A percentile compares a stretch with the other conserved stretches of the same genome.
These are phyloP conservation scores for Stipa capillata DNA, from an alignment of 176 grass and related monocot species.

Conservation along the genomic window DNA sequence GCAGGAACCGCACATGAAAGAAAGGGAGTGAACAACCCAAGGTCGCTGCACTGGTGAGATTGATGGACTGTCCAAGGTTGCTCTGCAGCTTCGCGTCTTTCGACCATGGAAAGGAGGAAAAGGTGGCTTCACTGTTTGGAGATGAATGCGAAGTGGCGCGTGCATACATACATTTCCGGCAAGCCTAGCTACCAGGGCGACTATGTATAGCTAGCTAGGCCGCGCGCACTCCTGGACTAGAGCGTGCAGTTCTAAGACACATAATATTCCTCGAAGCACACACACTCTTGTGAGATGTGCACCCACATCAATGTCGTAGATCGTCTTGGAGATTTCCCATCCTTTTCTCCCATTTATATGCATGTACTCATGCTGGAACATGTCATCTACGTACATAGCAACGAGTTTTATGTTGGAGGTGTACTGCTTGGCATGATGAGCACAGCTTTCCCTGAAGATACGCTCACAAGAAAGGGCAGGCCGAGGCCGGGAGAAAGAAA, in stretches of 20 bases:
- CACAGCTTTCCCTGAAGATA: neutral
- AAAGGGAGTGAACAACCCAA: conserved; percentile 17
- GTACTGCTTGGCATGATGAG: neutral
- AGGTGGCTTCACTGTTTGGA: conserved; percentile 11
- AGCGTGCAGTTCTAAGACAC: conserved; percentile 36
- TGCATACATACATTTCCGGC: conserved; percentile 1
- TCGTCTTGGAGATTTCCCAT: conserved; percentile 13
- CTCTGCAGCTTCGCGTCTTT: too few species aligned
- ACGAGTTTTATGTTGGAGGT: neutral
- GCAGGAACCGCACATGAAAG: conserved; percentile 11
- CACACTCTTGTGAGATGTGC: conserved; percentile 3
- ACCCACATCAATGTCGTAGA: conserved; percentile 24
- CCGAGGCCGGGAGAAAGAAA: neutral
- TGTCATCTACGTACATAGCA: too few species aligned
- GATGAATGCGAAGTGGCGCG: neutral
- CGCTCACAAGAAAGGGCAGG: neutral
- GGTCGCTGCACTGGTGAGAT: neutral
- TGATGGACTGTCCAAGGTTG: conserved; percentile 1
- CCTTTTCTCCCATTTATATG: conserved; percentile 7
- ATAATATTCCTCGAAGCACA: conserved; percentile 33
- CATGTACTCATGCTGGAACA: neutral
- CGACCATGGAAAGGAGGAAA: conserved; percentile 22
- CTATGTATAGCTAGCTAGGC: neutral
- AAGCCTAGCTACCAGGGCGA: neutral
- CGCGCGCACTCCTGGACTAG: neutral